Evolutionary conservation across 768 basidiomycete species (phyloP), one percentile per base, ranked within the genome.

Genomic region (Pleurotus tuoliensis): DNA sequence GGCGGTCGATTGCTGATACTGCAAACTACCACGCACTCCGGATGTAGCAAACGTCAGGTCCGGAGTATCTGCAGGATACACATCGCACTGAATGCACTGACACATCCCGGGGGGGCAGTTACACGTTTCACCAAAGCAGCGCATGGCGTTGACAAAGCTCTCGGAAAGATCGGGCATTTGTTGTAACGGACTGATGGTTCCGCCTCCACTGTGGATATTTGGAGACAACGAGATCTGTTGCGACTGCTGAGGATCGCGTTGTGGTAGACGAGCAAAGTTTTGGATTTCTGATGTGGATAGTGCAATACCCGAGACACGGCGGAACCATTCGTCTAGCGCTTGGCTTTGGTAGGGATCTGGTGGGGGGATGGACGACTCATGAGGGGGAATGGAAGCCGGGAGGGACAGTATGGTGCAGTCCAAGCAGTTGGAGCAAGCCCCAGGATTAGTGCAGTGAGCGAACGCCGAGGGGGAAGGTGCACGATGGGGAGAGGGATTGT

Each of bases 301-400:
- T 59, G 72, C 63, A 58, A 72, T 66, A 62, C 62, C 64, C 51
- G 74, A 74, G 61, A 84, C 71, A 61, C 83, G 80, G 53, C 78
- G 77, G 55, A 86, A 72, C 85, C 85, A 87, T 56, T 87, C 84
- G 63, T 85, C 85, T 43, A 86, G 79, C 56, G 76, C 73, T 25
- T 74, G 73, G 38, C 72, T 69, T 61, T 75, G 71, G 24, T 70
- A 66, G n/a, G 69, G 62, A 58, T 81, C 75, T 61, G 71, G 73
- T 66, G 75, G 69, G 66, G 77, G 69, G 47, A 74, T 70, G 2
- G 69, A 62, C 12, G 68, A 74, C 56, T 77, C 75, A 5, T 53
- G 16, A 40, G 79, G 69, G 7, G 77, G 73, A 20, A 76, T 62
- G 5, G 73, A 72, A 5, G 74, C 64, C 3, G 81, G 73, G 55